Percentiles rank a stretch among this genome's conserved stretches.
Evolutionary conservation across 176 grass and related monocot genomes (phyloP).

Genomic region (Calamus simplicifolius): DNA sequence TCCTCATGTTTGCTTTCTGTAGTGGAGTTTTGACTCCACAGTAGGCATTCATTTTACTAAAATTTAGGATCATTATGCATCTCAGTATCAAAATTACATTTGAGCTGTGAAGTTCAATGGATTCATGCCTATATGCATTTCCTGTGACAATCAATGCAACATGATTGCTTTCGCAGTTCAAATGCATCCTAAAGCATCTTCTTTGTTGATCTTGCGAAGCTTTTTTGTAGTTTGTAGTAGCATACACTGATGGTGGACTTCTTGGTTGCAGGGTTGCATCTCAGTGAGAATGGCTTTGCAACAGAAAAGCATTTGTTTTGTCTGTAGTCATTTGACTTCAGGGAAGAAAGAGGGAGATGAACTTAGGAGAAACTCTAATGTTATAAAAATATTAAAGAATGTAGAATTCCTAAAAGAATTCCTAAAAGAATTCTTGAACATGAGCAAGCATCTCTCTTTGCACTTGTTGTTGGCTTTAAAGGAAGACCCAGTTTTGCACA

Average conservation of each 20-base stretch:
- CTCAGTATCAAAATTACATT: no score
- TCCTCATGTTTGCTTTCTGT: no score
- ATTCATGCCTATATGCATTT: no score
- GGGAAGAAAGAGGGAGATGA: slow-evolving; percentile 95
- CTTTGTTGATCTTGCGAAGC: no score
- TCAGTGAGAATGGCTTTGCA: slow-evolving; percentile 89
- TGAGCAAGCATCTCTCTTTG: slow-evolving; percentile 50
- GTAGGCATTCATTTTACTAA: no score
- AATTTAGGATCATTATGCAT: no score
- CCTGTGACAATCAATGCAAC: no score
- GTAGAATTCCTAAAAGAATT: slow-evolving; percentile 61
- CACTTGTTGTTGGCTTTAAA: neutral
- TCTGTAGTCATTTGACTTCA: slow-evolving; percentile 80
- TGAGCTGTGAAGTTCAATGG: no score
- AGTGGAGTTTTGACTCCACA: no score
- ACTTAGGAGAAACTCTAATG: slow-evolving; percentile 69
- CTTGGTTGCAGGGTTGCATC: slow-evolving; percentile 70
- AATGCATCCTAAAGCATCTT: no score
- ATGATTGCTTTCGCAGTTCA: no score
- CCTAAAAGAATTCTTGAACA: slow-evolving; percentile 85
- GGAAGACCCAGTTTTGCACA: neutral
- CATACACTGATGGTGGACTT: neutral
- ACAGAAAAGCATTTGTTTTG: slow-evolving; percentile 82
- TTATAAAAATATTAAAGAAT: slow-evolving; percentile 58
- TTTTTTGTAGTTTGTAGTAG: no score